Base-by-base conservation (phyloP, 2,329 filamentous ascomycete species). In the Alternaria sp. region DNA sequence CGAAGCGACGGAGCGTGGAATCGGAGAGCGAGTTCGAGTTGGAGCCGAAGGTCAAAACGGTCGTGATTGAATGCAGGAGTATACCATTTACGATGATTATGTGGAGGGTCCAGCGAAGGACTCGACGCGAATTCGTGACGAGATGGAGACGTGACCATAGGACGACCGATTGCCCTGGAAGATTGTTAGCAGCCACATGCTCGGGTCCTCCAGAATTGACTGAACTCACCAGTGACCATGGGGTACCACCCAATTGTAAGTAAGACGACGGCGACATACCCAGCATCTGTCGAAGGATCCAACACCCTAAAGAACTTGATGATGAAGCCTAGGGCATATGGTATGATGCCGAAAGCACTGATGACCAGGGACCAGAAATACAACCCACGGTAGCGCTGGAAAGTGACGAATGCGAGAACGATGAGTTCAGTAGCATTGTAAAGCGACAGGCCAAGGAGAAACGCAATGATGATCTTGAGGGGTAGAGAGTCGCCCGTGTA, bases 131-230 rank as follows among this genome's bases (percentile, higher is more conserved):
- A 14, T 81, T 81, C 3, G 86, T 75, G 10, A 89, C 80, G 1
- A 89, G 78, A 67, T 88, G 85, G 0, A 89, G 79, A 6, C 87
- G 81, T 0, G 86, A 88, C 77, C 86, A 89, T 1, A 89, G 77
- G 1, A 89, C 86, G 11, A 88, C 66, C 0, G 83, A 83, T 69
- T 88, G 85, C 0, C 86, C 87, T 1, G 23, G 11, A 7, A 7
- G 29, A 21, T 24, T 29, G 45, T 61, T 21, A 64, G 51, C 39
- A 39, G 23, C 33, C 6, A 21, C 23, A 24, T 36, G 2, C 11
- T 49, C 13, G 42, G n/a, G 17, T 4, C 13, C 36, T 23, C 24
- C 13, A 48, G 21, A 33, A 13, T 26, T 17, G 21, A 48, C 28
- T 13, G 21, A 17, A 31, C 42, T 40, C 24, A 72, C 72, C 72